These are phyloP conservation scores for Cryptomeria japonica DNA, from an alignment of 75 land plant genomes.

Conservation along the genomic window DNA sequence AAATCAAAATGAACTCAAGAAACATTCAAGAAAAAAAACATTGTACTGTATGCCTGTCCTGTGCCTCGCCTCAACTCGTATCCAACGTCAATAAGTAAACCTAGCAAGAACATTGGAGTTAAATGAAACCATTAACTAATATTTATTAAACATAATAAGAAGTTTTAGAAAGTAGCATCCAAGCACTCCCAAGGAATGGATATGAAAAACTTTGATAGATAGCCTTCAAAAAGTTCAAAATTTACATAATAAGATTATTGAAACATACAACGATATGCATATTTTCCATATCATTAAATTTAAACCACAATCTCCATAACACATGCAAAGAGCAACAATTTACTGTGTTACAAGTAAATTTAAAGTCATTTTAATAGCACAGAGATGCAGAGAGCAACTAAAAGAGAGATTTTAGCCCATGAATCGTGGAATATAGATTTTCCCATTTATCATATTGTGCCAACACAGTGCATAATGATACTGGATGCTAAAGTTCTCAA, in stretches of 20 bases:
- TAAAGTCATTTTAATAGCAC: too few relatives aligned
- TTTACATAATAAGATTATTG: background rate
- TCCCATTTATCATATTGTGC: too few relatives aligned
- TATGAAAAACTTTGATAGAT: background rate
- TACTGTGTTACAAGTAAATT: background rate
- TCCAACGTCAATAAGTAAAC: background rate
- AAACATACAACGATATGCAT: background rate
- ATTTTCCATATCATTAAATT: background rate
- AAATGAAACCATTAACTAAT: background rate
- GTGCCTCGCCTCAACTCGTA: too few relatives aligned
- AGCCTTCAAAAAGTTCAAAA: background rate
- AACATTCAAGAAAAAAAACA: background rate
- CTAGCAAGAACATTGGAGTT: background rate
- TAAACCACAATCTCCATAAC: background rate
- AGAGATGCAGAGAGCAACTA: too few relatives aligned
- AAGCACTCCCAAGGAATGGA: background rate
- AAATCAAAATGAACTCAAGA: background rate
- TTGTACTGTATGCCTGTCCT: background rate
- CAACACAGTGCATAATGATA: too few relatives aligned
- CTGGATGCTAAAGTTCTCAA: too few relatives aligned
- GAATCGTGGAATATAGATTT: too few relatives aligned
- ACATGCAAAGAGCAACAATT: background rate
- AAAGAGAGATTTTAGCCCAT: too few relatives aligned
- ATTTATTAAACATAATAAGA: background rate
- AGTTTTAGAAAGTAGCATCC: background rate